Percentiles rank a stretch among this genome's conserved stretches.
These are phyloP conservation scores for Ochetophila trinervis DNA, from an alignment of 306 rosid species.

Conservation along the genomic window DNA sequence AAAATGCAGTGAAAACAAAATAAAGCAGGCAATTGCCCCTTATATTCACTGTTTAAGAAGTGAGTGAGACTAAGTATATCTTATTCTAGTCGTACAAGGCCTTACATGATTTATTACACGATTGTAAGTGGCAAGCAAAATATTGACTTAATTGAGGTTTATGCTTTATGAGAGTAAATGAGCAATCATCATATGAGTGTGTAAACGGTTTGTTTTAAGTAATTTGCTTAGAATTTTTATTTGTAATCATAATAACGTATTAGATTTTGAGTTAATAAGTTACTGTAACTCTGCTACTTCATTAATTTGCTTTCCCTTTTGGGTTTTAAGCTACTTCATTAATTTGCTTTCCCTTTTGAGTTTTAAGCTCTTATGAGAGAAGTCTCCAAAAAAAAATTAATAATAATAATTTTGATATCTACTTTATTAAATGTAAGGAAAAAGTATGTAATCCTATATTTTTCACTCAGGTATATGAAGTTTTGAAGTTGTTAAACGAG, in stretches of 20 bases:
- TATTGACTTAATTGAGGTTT: not conserved
- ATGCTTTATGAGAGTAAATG: not conserved
- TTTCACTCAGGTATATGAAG: slow-evolving; percentile 67
- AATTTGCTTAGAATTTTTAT: no score
- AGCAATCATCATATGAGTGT: no score
- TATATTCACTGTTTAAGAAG: no score
- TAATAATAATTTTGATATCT: no score
- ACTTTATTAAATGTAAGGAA: not conserved
- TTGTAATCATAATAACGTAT: not conserved
- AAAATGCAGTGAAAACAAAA: no score
- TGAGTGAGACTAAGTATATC: not conserved
- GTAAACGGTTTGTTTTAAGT: no score
- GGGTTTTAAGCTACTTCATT: not conserved
- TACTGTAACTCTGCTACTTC: not conserved
- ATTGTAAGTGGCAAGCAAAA: not conserved
- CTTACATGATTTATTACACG: not conserved
- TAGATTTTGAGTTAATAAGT: not conserved
- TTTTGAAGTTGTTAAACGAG: slow-evolving; percentile 74
- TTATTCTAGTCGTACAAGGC: not conserved
- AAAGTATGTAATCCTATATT: not conserved
- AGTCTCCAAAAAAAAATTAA: no score
- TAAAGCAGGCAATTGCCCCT: no score
- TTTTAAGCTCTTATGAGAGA: no score
- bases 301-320: not conserved
- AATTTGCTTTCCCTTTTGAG: no score